Base-by-base conservation (phyloP, 768 basidiomycete genomes). In the Fistulinella prunicolor region DNA sequence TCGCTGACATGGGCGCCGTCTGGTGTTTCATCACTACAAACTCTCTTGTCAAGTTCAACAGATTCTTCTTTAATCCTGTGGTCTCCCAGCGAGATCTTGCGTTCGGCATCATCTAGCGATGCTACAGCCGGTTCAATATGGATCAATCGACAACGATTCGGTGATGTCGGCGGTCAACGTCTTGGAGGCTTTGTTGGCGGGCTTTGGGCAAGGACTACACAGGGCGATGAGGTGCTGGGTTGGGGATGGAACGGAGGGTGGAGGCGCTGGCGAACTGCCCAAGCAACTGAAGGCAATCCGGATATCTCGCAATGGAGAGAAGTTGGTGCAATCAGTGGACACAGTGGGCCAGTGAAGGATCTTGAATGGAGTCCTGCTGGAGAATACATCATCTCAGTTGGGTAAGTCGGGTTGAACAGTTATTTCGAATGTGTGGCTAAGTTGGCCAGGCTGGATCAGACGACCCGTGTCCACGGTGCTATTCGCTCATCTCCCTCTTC, bases 201-300 rank as follows among this genome's bases (percentile, higher is more conserved):
- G 0, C 56, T 91, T 6, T 99, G 94, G 94, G 80, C 78, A 1
- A 65, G 62, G 23, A 64, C 72, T 16, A 39, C 37, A 6, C 57
- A 30, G 22, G 86, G 85, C 0, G 59, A 65, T 20, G 83, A 89
- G 35, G 86, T 81, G 0, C 59, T 95, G 16, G 89, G 88, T 3
- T 89, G 85, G 81, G 94, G 94, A 0, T 99, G 96, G 96, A 83
- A 83, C 41, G 96, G 96, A 26, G 88, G 91, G 1, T 94, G 91
- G 86, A 78, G 95, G 57, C 77, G 91, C 26, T 99, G 96, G 95
- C 68, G 71, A 10, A 79, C 79, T 50, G 54, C 53, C 3, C 51
- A 41, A 24, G 39, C 44, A 22, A 28, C 51, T 8, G 57, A 55
- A 51, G 52, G 59, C 32, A 22, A 36, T n/a, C 51, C 58, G 0